Evolutionary conservation across 306 rosid genomes (phyloP), one percentile per base, ranked within the genome.

Genomic region (Medicago arabica): DNA sequence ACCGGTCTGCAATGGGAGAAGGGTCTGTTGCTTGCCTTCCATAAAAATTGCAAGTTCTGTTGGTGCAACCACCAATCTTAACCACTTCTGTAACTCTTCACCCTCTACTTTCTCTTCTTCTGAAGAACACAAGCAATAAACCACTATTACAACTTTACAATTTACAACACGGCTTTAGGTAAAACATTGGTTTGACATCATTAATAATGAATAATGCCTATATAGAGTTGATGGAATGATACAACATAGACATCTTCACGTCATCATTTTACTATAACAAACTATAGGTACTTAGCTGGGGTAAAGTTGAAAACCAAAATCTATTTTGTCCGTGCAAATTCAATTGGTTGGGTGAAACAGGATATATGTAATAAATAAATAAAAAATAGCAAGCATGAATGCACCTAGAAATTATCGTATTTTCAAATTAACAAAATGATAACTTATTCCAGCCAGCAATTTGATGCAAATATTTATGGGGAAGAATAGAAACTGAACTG

Each of bases 101-200:
- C 99, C 99, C 85, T 95, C 97, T 54, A 92, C 97, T 82, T 95
- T 95, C 87, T 95, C 99, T 49, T 89, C 90, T 74, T 88, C 99
- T 95, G 89, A 62, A 84, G 17, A 86, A 83, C 34, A 77, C 40
- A 75, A 85, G 82, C 38, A 82, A 19, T 31, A 28, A 75, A 88
- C 83, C 47, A 81, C 25, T 34, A 75, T 86, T 69, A 85, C 70
- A 71, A 76, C 47, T 23, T 86, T 69, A 85, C 70, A 71, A 76
- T 43, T 23, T 23, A 58, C n/a, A 58, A 58, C 63, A 61, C 46
- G 66, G 40, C 54, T 62, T 62, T 61, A 58, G 55, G 38, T 41
- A 67, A 53, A 53, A 44, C 7, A 66, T 54, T 25, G 49, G 34
- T 39, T 69, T 49, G 78, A 12, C 36, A 70, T 61, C 80, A 68